Evolutionary conservation across 352 stramenopile species (phyloP), one percentile per base, ranked within the genome.

Genomic region (Phytopythium montanum): DNA sequence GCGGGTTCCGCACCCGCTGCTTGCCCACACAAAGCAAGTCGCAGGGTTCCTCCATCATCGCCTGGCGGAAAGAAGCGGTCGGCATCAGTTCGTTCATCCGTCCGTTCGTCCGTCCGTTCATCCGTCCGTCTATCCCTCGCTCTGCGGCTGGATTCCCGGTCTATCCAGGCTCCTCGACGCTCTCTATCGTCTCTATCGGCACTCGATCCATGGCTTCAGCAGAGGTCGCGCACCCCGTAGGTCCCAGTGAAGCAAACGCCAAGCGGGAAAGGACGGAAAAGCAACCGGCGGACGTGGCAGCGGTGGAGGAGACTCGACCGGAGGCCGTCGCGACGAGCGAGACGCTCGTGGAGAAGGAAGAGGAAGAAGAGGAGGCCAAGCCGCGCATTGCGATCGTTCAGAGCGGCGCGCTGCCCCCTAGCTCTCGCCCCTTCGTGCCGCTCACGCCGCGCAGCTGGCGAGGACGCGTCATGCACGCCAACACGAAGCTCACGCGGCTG

Each of bases 401-500:
- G 9, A 38, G 33, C n/a, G 44, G 33, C 25, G 29, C 18, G 29
- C 56, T 54, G 18, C 56, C 45, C n/a, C 38, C 9, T 16, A 49
- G 46, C 51, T 59, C 62, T 16, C 66, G 64, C 45, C 75, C 75
- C 33, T 87, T 87, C 42, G 66, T 81, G 38, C 75, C 77, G 18
- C 68, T 87, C 41, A 60, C 68, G 14, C 71, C 75, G 21, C 78
- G 75, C 50, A 80, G 66, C 44, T 85, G 75, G 77, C 64, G 77
- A 19, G 61, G 65, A 26, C 75, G 73, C 62, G 75, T 76, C 39
- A 76, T 87, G 61, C 70, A 81, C 61, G 69, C 66, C 16, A 93
- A 90, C 45, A 76, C 76, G 50, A 73, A 89, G 62, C 62, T 93
- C 62, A 90, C 69, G 42, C 78, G 79, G 19, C 64, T 95, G 18